Evolutionary conservation across 306 rosid genomes (phyloP), one percentile per base, ranked within the genome.

Genomic region (Malus asiatica): DNA sequence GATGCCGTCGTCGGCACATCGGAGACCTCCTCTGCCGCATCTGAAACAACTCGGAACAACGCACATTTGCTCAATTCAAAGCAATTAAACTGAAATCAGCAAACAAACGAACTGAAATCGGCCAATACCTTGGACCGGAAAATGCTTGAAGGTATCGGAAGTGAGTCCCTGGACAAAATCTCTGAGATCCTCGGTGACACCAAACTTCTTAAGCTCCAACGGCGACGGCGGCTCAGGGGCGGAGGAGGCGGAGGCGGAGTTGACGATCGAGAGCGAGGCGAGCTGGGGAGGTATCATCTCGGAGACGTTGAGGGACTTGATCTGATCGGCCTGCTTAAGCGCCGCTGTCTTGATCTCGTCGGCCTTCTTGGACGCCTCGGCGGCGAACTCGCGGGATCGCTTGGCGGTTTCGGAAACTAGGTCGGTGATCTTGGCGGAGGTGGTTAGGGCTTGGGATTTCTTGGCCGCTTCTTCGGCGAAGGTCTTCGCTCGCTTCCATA

Each of bases 381-480:
- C 96, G 66, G 99, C 99, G 53, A 96, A 81, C 52, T 96, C 98
- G 60, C 83, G 89, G n/a, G 98, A 96, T 80, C 87, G 87, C 87
- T 93, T 93, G 71, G 99, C 80, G 72, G 99, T 92, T 78, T 93
- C 98, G 19, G 99, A 89, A 79, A 96, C 96, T 68, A 96, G 86
- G 82, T 93, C 99, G 81, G 98, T 82, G 89, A 96, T 73, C 61
- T 80, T 80, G 32, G 88, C 82, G 78, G 99, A 83, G 22, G 75
- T 80, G 4, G 87, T 83, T 1, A 95, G 71, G 42, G 82, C 63
- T 46, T 92, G 98, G 4, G 98, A 90, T 59, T 82, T 89, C 90
- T 93, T 92, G 4, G 97, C 98, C 0, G 99, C 93, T 83, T 96
- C 99, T 82, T 96, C 98, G 0, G 99, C 99, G 82, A 96, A 89